Conservation (phyloP, 164 flowering plant species). For the Cinnamomum micranthum region DNA sequence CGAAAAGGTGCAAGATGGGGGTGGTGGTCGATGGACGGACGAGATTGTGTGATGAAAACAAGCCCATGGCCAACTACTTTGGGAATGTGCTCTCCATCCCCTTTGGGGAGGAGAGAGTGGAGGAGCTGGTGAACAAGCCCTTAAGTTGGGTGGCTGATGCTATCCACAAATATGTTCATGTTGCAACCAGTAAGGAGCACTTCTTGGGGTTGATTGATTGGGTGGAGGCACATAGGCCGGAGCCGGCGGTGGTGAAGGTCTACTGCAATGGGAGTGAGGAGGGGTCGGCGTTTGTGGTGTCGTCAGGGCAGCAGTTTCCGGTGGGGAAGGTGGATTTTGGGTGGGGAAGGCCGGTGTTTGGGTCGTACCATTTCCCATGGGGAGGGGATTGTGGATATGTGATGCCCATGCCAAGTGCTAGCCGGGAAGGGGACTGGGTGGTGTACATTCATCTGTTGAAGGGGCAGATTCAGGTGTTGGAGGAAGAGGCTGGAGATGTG, state of each 20-base stretch:
- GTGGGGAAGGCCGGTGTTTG: slow-evolving; percentile 16
- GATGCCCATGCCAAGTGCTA: slow-evolving; percentile 40
- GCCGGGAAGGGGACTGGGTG: slow-evolving; percentile 36
- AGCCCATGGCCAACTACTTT: slow-evolving; percentile 21
- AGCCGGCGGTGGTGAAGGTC: slow-evolving; percentile 21
- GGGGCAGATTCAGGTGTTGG: slow-evolving; percentile 12
- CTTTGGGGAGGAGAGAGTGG: slow-evolving; percentile 11
- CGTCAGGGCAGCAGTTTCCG: slow-evolving; percentile 31
- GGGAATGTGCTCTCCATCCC: slow-evolving; percentile 42
- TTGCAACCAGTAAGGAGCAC: slow-evolving; percentile 25
- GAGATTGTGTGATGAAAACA: slow-evolving; percentile 5
- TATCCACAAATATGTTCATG: slow-evolving; percentile 16
- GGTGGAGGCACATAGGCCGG: slow-evolving; percentile 32
- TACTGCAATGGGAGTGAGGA: slow-evolving; percentile 23
- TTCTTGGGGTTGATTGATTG: slow-evolving; percentile 33
- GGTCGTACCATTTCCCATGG: slow-evolving; percentile 38
- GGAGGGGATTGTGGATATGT: slow-evolving; percentile 31
- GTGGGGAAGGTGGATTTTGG: slow-evolving; percentile 1
- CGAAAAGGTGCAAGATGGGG: slow-evolving; percentile 12
- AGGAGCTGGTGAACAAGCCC: slow-evolving; percentile 17
- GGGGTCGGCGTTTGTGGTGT: slow-evolving; percentile 33
- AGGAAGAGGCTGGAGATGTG: slow-evolving; percentile 9
- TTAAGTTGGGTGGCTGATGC: slow-evolving; percentile 24
- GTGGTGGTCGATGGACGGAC: slow-evolving; percentile 17
- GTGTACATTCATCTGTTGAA: slow-evolving; percentile 35